Conservation (phyloP, 225 moss, liverwort and hornwort species). For the Marchantia polymorpha region DNA sequence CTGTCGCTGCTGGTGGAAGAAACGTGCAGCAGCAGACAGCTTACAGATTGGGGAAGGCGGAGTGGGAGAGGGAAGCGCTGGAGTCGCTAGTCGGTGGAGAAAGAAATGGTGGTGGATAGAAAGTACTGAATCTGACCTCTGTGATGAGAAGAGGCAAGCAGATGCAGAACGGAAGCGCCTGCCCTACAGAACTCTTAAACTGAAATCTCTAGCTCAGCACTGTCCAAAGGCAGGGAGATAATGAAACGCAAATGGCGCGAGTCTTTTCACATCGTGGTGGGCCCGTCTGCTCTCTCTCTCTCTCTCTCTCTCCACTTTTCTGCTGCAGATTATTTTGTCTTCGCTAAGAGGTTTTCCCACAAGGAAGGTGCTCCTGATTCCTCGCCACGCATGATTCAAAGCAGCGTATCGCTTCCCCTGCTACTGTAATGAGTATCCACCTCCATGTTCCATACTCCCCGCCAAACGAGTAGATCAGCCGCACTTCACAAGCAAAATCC, state of each 20-base stretch:
- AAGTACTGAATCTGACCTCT: neutral
- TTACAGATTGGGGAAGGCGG: no score
- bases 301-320: neutral
- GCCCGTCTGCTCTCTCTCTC: neutral
- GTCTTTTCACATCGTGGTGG: conserved; percentile 6
- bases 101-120: neutral
- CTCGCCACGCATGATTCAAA: neutral
- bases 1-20: neutral
- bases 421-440: neutral
- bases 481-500: no score
- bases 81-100: conserved; percentile 16
- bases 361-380: neutral
- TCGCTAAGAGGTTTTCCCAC: neutral
- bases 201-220: neutral
- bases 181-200: neutral
- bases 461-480: neutral
- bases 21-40: conserved; percentile 8
- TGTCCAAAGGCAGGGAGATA: neutral
- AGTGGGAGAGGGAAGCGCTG: no score
- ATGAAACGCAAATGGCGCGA: conserved; percentile 4
- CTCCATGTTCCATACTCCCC: neutral
- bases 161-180: neutral
- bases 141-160: no score
- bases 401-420: neutral
- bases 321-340: neutral